These are phyloP conservation scores for Calonectria hawksworthii DNA, from an alignment of 2,329 filamentous ascomycete species.

Conservation along the genomic window DNA sequence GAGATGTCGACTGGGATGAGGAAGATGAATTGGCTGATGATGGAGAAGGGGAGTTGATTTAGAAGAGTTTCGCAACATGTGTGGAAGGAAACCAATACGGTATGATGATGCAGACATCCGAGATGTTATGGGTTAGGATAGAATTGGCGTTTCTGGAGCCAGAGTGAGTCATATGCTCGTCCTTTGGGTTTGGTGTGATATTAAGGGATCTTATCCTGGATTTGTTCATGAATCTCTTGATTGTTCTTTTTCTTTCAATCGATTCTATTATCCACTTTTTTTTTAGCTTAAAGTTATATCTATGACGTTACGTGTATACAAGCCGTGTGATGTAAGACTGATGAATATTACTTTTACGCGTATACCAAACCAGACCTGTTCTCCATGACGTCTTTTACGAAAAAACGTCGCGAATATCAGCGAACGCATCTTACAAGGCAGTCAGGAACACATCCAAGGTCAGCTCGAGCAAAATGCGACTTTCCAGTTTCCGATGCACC, in stretches of 20 bases:
- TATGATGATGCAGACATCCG: neutral
- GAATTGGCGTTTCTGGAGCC: constrained; percentile 17
- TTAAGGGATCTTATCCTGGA: neutral
- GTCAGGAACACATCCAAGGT: neutral
- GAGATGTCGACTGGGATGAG: constrained; percentile 72
- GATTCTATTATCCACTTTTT: neutral
- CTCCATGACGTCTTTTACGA: neutral
- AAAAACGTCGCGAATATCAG: neutral
- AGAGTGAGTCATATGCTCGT: neutral
- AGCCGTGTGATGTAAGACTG: neutral
- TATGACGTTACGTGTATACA: neutral
- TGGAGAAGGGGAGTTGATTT: constrained; percentile 69
- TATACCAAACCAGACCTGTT: neutral
- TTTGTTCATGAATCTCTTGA: neutral
- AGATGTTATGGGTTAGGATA: neutral
- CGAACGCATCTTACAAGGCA: neutral
- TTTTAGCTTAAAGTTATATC: neutral
- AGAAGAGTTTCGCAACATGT: constrained; percentile 18
- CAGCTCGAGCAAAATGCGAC: neutral
- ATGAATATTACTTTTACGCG: neutral
- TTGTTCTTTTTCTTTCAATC: neutral
- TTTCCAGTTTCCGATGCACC: neutral
- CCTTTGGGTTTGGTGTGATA: neutral
- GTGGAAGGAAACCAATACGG: neutral
- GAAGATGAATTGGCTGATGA: constrained; percentile 65